phyloP scores from a whole-genome alignment of 1,284 basidiomycete species.

The Ganoderma boninense region DNA sequence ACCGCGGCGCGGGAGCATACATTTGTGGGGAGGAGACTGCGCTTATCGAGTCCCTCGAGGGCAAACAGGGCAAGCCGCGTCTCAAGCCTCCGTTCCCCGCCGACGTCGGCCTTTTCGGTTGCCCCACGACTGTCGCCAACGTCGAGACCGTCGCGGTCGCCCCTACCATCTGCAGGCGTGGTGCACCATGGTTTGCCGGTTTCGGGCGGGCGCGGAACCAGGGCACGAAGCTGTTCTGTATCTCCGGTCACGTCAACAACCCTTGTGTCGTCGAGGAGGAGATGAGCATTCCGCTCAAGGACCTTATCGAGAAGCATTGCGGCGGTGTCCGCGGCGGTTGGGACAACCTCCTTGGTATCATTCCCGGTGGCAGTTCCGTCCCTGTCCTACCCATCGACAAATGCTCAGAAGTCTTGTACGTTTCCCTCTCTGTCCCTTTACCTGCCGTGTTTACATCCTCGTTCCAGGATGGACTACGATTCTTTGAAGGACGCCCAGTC shows the following conservation, averaged over 20 bases:
- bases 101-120: slow-evolving; percentile 96
- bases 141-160: slow-evolving; percentile 98
- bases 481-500: slow-evolving; percentile 95
- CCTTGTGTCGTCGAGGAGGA: slow-evolving; percentile 99
- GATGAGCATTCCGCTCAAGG: slow-evolving; percentile 96
- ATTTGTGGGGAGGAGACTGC: slow-evolving; percentile 99
- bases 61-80: slow-evolving; percentile 98
- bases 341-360: slow-evolving; percentile 95
- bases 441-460: slow-evolving; percentile 12
- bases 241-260: slow-evolving; percentile 98
- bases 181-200: slow-evolving; percentile 90
- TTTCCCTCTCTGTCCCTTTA: slow-evolving; percentile 29
- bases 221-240: slow-evolving; percentile 96
- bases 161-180: slow-evolving; percentile 95
- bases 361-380: slow-evolving; percentile 95
- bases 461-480: slow-evolving; percentile 96
- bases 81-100: slow-evolving; percentile 99
- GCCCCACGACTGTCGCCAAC: slow-evolving; percentile 97
- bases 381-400: slow-evolving; percentile 89
- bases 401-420: slow-evolving; percentile 87
- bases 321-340: slow-evolving; percentile 95
- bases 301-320: slow-evolving; percentile 96
- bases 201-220: slow-evolving; percentile 95
- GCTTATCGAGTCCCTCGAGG: slow-evolving; percentile 95
- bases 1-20: slow-evolving; percentile 97